Percentiles rank a stretch among this genome's conserved stretches.
phyloP scores from a whole-genome alignment of 306 rosid species.

The Sicyos baderoa region DNA sequence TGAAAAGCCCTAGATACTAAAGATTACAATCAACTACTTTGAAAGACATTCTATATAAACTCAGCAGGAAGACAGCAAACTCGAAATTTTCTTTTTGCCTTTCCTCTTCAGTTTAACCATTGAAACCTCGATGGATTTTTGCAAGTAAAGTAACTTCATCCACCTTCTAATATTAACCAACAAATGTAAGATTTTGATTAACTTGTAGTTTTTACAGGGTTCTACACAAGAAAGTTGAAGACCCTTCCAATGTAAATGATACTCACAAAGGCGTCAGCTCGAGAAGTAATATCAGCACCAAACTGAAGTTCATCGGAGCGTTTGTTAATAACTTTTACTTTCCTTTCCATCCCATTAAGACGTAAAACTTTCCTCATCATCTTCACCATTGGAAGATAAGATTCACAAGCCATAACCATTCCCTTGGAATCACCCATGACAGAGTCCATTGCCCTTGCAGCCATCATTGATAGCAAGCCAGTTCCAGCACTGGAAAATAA shows the following conservation, averaged over 20 bases:
- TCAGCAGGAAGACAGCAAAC: no score
- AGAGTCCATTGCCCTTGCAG: conserved; percentile 67
- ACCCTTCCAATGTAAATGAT: conserved; percentile 1
- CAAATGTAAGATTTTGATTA: background rate
- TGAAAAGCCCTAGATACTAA: background rate
- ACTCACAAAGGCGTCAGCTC: conserved; percentile 74
- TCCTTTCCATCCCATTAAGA: conserved; percentile 51
- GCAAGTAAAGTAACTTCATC: background rate
- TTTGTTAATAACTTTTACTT: conserved; percentile 55
- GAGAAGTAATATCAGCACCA: conserved; percentile 55
- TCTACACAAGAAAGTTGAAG: background rate
- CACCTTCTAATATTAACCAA: background rate
- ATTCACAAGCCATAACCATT: conserved; percentile 75
- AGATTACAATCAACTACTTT: background rate
- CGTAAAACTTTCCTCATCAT: conserved; percentile 71
- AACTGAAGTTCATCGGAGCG: conserved; percentile 78
- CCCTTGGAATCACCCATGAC: conserved; percentile 31
- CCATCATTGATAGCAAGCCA: conserved; percentile 92
- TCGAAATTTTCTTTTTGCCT: background rate
- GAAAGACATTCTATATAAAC: background rate
- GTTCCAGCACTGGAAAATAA: conserved; percentile 70
- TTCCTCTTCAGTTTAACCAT: background rate
- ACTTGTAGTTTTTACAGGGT: conserved; percentile 5
- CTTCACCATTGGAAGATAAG: conserved; percentile 96
- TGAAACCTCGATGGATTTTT: background rate